A percentile compares a stretch with the other conserved stretches of the same genome.
Conservation (phyloP, 257 asterid genomes). For the Ocimum tenuiflorum region DNA sequence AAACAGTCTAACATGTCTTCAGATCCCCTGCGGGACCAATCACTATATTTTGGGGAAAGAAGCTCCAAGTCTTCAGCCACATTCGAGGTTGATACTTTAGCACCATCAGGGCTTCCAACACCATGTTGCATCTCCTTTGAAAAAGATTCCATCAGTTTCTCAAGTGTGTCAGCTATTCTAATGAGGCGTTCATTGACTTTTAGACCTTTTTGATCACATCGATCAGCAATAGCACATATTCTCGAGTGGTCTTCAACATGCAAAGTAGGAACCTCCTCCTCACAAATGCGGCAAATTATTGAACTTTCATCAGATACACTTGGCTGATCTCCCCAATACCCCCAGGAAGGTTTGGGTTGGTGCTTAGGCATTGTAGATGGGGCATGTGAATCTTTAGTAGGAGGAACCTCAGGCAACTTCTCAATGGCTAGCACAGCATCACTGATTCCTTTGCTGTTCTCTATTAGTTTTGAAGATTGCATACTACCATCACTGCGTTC, state of each 20-base stretch:
- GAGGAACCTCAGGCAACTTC: constrained; percentile 49
- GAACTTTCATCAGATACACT: constrained; percentile 71
- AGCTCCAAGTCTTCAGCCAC: constrained; percentile 84
- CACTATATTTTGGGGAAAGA: constrained; percentile 86
- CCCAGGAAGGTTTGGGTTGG: constrained; percentile 73
- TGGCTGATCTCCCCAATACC: constrained; percentile 93
- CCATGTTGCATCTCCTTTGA: constrained; percentile 61
- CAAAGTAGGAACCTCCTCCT: constrained; percentile 94
- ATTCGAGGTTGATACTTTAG: constrained; percentile 75
- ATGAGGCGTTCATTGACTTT: constrained; percentile 83
- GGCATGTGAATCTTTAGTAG: constrained; percentile 48
- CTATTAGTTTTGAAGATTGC: constrained; percentile 44
- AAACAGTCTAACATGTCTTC: constrained; percentile 94
- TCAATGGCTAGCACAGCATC: constrained; percentile 56
- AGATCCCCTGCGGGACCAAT: constrained; percentile 96
- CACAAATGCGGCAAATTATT: constrained; percentile 96
- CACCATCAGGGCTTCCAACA: constrained; percentile 72
- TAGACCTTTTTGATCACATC: constrained; percentile 89
- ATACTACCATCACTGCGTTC: constrained; percentile 38
- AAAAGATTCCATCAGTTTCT: constrained; percentile 79
- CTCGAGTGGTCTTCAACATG: constrained; percentile 98
- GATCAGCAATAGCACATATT: constrained; percentile 92
- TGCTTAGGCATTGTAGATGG: constrained; percentile 51
- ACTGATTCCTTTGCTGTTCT: constrained; percentile 30
- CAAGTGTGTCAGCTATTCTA: constrained; percentile 85